Base-by-base conservation (phyloP, 148 eudicot genomes). In the Camellia lanceoleosa region DNA sequence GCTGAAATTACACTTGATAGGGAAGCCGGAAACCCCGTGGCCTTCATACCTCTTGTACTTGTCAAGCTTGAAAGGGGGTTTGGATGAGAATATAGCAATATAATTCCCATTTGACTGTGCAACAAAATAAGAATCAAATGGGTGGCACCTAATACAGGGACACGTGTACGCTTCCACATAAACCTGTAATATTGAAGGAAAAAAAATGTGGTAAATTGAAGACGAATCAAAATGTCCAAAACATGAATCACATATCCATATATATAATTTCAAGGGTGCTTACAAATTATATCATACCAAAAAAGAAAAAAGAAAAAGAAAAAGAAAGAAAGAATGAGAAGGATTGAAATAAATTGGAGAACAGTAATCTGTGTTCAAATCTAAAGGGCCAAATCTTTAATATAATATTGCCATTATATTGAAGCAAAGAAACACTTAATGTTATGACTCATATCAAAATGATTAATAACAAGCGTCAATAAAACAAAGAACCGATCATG, bases 101-200 rank as follows among this genome's bases (percentile, higher is more conserved):
- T 95, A 93, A 86, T 93, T 91, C n/a, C 96, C 98, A 58, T 95
- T 91, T 71, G 98, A 91, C 78, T 95, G 97, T 20, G 95, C 98
- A 47, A 93, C 87, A 75, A 93, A 95, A 62, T 87, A 80, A 11
- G 94, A 91, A 73, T 93, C 90, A 20, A 62, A 87, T 4, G 97
- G 94, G 81, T 93, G 97, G 86, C 85, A 82, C 80, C 90, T 87
- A 70, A 95, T 81, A 69, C 83, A 82, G 18, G 98, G 91, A 65
- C 98, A 94, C 7, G 98, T 94, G 77, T 90, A 94, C 16, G 97
- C 96, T 84, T 92, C 94, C 52, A 82, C 86, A 78, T 90, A 93
- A 73, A 89, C 91, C 95, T 91, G 38, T 87, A 41, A 49, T 30
- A 30, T 30, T 30, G 38, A 59, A 56, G n/a, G 62, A 46, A 51